Percentiles rank a stretch among this genome's conserved stretches.
phyloP scores from a whole-genome alignment of 2,329 filamentous ascomycete species.

The Diaporthe helianthi region DNA sequence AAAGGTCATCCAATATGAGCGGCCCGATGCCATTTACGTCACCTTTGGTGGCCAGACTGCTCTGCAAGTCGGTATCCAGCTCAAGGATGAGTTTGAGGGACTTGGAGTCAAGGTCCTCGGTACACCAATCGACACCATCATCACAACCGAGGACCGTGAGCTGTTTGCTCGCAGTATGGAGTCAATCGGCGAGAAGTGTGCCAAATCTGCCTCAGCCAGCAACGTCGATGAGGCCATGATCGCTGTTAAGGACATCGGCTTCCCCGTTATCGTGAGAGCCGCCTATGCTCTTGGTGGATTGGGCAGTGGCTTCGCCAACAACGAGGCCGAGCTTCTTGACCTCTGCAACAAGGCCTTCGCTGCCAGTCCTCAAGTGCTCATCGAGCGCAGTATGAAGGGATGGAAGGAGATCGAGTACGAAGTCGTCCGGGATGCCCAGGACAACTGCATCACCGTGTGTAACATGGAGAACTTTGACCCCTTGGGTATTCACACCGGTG shows the following conservation, averaged over 20 bases:
- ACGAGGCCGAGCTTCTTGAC: constrained; percentile 81
- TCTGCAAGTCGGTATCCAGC: constrained; percentile 93
- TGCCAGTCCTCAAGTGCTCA: constrained; percentile 92
- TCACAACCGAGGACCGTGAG: constrained; percentile 97
- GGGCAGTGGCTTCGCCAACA: constrained; percentile 92
- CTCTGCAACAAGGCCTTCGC: constrained; percentile 96
- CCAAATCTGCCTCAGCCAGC: constrained; percentile 93
- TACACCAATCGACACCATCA: constrained; percentile 97
- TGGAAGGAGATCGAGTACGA: constrained; percentile 99
- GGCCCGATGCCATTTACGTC: constrained; percentile 94
- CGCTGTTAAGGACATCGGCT: constrained; percentile 91
- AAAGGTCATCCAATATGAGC: constrained; percentile 95
- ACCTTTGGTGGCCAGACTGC: constrained; percentile 98
- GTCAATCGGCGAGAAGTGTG: constrained; percentile 96
- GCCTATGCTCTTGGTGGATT: constrained; percentile 95
- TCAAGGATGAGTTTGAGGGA: constrained; percentile 94
- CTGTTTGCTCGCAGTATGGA: constrained; percentile 98
- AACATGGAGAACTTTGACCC: constrained; percentile 99
- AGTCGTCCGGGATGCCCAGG: constrained; percentile 93
- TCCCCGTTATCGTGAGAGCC: constrained; percentile 95
- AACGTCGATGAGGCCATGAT: constrained; percentile 85
- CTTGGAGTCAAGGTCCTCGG: constrained; percentile 94
- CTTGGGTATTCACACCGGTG: constrained; percentile 95
- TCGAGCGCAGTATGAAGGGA: constrained; percentile 98
- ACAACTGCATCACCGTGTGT: constrained; percentile 99